Base-by-base conservation (phyloP, 192 early-diverging fungal species). In the Spinellus fusiger region DNA sequence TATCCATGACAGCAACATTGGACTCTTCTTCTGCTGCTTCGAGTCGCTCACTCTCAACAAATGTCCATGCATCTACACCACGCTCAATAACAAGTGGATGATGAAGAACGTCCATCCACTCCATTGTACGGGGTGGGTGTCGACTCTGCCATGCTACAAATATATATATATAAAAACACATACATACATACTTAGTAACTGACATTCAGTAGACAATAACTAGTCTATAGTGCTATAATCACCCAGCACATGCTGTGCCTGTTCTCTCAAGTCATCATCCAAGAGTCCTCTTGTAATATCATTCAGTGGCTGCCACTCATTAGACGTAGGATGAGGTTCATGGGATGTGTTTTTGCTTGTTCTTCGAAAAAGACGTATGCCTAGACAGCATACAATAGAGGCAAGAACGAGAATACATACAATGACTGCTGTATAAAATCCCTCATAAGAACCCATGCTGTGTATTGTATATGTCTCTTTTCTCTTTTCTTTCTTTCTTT, bases 21-120 rank as follows among this genome's bases (percentile, higher is more conserved):
- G 80, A 69, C 33, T 80, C 74, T 27, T 76, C 69, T 59, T 79
- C 77, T 16, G 84, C 76, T 20, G 80, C 52, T 13, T 32, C 35
- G 3, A 37, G 28, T 18, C 18, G 20, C 29, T 54, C 28, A 5
- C 9, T 54, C 61, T 62, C 61, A 9, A 54, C 82, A 72, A 89
- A 86, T 74, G 84, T 79, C 87, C 87, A 89, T 23, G 87, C 87
- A 6, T 73, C 73, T 1, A 89, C 87, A 33, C 87, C 87, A 64
- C 81, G 82, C 65, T 89, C 84, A 3, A 54, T 1, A 13, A 62
- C 61, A 7, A 50, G 33, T 22, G 52, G 26, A 29, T 54, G 16
- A n/a, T 40, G 37, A 4, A 37, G 22, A 7, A 44, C 52, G 16
- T 62, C 61, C 12, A 53, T 32, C 13, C 32, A 54, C 15, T 15